phyloP scores from a whole-genome alignment of 2,329 filamentous ascomycete species.

The Xenoacremonium recifei region DNA sequence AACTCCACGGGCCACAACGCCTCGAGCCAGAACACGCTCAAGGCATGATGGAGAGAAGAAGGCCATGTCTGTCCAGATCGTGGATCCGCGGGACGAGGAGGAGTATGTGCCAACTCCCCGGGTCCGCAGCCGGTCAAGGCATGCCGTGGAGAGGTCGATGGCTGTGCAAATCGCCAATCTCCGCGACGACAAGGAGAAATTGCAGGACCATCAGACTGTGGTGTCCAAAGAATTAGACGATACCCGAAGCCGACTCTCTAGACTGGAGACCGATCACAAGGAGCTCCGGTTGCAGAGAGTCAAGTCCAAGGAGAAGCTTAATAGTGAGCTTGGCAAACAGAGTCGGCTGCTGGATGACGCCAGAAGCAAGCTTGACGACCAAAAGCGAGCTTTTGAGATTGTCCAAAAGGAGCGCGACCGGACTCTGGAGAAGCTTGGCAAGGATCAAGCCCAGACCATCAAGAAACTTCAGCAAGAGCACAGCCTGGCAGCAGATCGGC shows the following conservation, averaged over 20 bases:
- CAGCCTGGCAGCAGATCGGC: neutral
- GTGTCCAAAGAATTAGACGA: slow-evolving; percentile 21
- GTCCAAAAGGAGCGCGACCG: slow-evolving; percentile 19
- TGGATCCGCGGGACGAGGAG: neutral
- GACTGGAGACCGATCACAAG: slow-evolving; percentile 24
- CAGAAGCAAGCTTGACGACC: slow-evolving; percentile 15
- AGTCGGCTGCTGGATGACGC: slow-evolving; percentile 14
- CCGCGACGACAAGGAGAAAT: slow-evolving; percentile 16
- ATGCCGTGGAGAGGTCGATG: slow-evolving; percentile 20
- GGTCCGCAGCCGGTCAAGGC: slow-evolving; percentile 17
- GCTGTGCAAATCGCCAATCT: slow-evolving; percentile 21
- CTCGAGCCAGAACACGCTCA: no score
- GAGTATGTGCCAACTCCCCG: slow-evolving; percentile 1
- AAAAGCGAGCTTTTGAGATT: slow-evolving; percentile 15
- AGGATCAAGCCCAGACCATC: slow-evolving; percentile 1
- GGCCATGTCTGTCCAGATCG: no score
- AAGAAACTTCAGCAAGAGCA: neutral
- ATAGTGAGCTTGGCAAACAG: slow-evolving; percentile 17
- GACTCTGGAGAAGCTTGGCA: slow-evolving; percentile 13
- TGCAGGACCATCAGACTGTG: slow-evolving; percentile 22
- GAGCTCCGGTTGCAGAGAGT: slow-evolving; percentile 23
- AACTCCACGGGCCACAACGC: neutral
- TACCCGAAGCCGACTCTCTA: slow-evolving; percentile 19
- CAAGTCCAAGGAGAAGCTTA: slow-evolving; percentile 22
- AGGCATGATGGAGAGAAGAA: no score